Conservation (phyloP, 2,329 filamentous ascomycete species). For the Sphaerulina vaccinii region DNA sequence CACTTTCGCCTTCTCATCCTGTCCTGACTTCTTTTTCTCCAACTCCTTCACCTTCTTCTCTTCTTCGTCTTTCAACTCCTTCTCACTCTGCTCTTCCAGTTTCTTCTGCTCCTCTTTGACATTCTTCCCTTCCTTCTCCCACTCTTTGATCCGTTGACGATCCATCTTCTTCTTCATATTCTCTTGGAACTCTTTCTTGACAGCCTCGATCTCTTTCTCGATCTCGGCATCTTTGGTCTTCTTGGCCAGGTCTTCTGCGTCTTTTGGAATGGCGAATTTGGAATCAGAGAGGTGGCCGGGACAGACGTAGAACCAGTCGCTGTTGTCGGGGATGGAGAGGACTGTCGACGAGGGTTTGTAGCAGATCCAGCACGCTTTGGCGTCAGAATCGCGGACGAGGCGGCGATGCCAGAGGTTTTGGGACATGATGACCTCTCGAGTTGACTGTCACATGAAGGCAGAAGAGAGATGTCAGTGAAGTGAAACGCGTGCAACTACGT, state of each 20-base stretch:
- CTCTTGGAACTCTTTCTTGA: constrained; percentile 54
- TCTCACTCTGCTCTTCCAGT: constrained; percentile 60
- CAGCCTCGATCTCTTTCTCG: constrained; percentile 48
- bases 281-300: constrained; percentile 76
- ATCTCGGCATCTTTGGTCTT: constrained; percentile 55
- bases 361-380: constrained; percentile 86
- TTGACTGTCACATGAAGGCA: constrained; percentile 7
- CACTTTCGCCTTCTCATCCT: constrained; percentile 61
- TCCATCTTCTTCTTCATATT: constrained; percentile 45
- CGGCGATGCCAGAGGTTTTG: constrained; percentile 79
- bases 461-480: constrained; percentile 14
- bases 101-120: constrained; percentile 68
- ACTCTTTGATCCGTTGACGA: constrained; percentile 41
- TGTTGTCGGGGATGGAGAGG: constrained; percentile 83
- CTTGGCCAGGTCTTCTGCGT: constrained; percentile 60
- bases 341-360: constrained; percentile 86
- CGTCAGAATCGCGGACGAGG: constrained; percentile 77
- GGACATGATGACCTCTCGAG: constrained; percentile 40
- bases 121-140: constrained; percentile 59
- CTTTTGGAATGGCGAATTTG: constrained; percentile 72
- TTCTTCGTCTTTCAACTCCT: constrained; percentile 43
- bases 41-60: constrained; percentile 45
- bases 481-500: constrained; percentile 3
- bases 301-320: constrained; percentile 88
- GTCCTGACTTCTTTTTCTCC: constrained; percentile 44